phyloP scores from a whole-genome alignment of 805 yeast species.

The Myxozyma kluyveri region DNA sequence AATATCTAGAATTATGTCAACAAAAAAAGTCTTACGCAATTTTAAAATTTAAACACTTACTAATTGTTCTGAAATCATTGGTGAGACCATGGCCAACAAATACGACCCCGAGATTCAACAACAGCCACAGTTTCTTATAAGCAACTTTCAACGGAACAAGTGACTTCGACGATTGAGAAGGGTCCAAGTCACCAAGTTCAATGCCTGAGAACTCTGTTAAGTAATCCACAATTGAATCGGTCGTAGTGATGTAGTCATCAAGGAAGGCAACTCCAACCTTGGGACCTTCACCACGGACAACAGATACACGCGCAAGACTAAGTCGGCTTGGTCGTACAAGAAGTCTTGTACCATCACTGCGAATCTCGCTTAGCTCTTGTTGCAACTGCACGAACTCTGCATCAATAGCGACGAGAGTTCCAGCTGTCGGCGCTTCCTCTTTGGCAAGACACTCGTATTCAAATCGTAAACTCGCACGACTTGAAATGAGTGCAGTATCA shows the following conservation, averaged over 20 bases:
- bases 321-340: conserved; percentile 71
- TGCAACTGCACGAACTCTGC: conserved; percentile 89
- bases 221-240: conserved; percentile 68
- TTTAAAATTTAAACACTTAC: conserved; percentile 6
- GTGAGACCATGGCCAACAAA: conserved; percentile 93
- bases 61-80: conserved; percentile 90
- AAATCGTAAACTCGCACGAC: conserved; percentile 51
- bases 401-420: conserved; percentile 84
- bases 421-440: conserved; percentile 69
- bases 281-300: conserved; percentile 61
- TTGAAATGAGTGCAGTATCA: conserved; percentile 50
- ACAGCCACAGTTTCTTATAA: conserved; percentile 84
- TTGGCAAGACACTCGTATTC: conserved; percentile 69
- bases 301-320: conserved; percentile 87
- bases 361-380: conserved; percentile 76
- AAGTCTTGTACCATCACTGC: conserved; percentile 65
- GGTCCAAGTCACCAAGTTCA: conserved; percentile 84
- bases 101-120: conserved; percentile 81
- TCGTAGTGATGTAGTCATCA: conserved; percentile 85
- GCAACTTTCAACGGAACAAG: conserved; percentile 72
- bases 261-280: conserved; percentile 74
- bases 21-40: not conserved
- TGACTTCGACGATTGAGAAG: conserved; percentile 57
- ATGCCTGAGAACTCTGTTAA: conserved; percentile 92
- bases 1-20: conserved; percentile 43